Base-by-base conservation (phyloP, 768 basidiomycete genomes). In the Scleroderma citrinum region DNA sequence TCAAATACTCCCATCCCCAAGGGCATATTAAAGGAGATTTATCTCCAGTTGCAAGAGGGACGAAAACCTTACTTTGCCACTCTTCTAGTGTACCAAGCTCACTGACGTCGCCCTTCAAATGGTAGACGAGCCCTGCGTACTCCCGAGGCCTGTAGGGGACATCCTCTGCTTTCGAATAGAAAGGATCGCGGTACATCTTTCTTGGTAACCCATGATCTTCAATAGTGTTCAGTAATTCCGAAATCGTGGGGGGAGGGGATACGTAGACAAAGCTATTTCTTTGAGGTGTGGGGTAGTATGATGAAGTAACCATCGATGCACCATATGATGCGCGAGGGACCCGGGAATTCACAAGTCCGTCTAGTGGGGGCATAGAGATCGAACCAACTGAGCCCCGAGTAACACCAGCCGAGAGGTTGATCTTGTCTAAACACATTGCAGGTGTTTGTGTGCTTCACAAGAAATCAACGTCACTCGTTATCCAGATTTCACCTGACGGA, bases 1-100 rank as follows among this genome's bases (percentile, higher is more conserved):
- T 72, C 0, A 82, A 83, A 67, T 84, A 94, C 57, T 93, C 91
- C 92, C 91, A 94, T 5, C 88, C 88, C 21, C 70, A 64, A 38
- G 34, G 81, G 61, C 52, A 69, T 65, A 3, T 53, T 47, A 30
- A 61, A 20, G 56, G 47, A 8, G 40, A 47, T n/a, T 23, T 49
- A 12, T 5, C 29, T 12, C 34, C 37, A 16, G 35, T 46, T 24
- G 49, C 6, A 17, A 42, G 44, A 45, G 50, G 46, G 2, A 47
- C 47, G 21, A 44, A 31, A 35, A 29, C 44, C 20, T 16, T 42
- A 34, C 49, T 51, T 37, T 69, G 56, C 81, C 92, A 95, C 11
- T 82, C 76, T 20, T 83, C 76, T 8, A 94, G 69, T 30, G 67
- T 67, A 20, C 66, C 61, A 11, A 88, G 68, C 5, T 8, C 4